Conservation (phyloP, 1,139 yeast species). For the Nakaseomyces delphensis region DNA sequence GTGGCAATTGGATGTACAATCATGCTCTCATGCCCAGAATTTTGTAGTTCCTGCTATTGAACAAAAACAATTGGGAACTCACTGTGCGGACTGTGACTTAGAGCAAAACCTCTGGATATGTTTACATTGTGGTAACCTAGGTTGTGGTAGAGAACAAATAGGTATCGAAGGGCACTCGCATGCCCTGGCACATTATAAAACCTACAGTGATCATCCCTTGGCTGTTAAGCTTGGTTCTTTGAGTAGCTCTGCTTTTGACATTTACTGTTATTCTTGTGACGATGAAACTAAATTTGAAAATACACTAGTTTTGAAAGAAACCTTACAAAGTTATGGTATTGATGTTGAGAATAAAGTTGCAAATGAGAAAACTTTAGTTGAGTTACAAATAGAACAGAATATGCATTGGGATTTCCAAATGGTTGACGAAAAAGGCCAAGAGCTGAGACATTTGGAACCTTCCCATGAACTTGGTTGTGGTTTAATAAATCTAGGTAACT, state of each 20-base stretch:
- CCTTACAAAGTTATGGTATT: constrained; percentile 57
- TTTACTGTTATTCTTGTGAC: constrained; percentile 80
- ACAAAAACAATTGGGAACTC: constrained; percentile 31
- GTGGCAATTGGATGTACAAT: constrained; percentile 81
- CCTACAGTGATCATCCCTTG: constrained; percentile 52
- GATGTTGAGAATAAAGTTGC: constrained; percentile 47
- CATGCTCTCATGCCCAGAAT: constrained; percentile 66
- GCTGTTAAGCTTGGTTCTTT: constrained; percentile 89
- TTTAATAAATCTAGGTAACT: constrained; percentile 79
- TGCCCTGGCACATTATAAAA: constrained; percentile 62
- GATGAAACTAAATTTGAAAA: constrained; percentile 79
- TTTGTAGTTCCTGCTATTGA: constrained; percentile 37
- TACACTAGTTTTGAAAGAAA: constrained; percentile 33
- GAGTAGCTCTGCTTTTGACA: constrained; percentile 60
- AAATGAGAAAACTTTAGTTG: constrained; percentile 75
- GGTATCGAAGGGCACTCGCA: constrained; percentile 91
- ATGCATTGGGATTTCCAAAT: constrained; percentile 86
- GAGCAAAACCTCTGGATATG: constrained; percentile 85
- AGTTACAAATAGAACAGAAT: constrained; percentile 86
- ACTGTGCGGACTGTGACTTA: constrained; percentile 60
- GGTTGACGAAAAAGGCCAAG: constrained; percentile 63
- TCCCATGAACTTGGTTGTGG: constrained; percentile 52
- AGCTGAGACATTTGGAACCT: constrained; percentile 55
- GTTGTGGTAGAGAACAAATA: constrained; percentile 90
- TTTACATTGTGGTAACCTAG: constrained; percentile 75